A percentile compares a stretch with the other conserved stretches of the same genome.
phyloP scores from a whole-genome alignment of 495 filamentous ascomycete species.

The Podospora bellae-mahoneyi region DNA sequence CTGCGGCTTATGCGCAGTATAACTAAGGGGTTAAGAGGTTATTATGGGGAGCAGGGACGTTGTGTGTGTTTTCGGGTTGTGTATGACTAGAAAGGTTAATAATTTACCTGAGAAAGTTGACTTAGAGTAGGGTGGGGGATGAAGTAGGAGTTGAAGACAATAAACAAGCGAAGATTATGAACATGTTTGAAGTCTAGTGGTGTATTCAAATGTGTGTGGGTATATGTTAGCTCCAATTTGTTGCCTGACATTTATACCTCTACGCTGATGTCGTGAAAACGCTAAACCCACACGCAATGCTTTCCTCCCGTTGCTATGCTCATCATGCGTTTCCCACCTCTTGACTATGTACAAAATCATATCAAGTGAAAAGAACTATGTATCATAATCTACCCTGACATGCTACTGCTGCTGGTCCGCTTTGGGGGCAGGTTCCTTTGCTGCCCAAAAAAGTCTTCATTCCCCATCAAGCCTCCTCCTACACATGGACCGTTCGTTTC shows the following conservation, averaged over 20 bases:
- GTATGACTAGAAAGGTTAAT: conserved; percentile 19
- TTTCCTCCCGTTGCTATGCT: too few species aligned
- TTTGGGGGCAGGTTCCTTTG: too few species aligned
- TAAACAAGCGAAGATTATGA: background rate
- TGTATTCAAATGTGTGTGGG: background rate
- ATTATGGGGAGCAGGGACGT: background rate
- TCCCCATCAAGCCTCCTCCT: too few species aligned
- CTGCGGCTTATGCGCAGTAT: conserved; percentile 98
- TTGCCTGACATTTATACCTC: background rate
- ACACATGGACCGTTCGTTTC: too few species aligned
- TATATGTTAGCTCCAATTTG: background rate
- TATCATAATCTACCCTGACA: too few species aligned
- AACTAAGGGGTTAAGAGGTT: conserved; percentile 57
- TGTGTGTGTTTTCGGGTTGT: conserved; percentile 16
- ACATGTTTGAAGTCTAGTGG: background rate
- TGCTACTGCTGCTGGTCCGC: too few species aligned
- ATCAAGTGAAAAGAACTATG: too few species aligned
- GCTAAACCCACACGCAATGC: too few species aligned
- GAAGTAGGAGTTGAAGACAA: background rate
- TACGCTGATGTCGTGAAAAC: too few species aligned
- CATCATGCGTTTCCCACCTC: too few species aligned
- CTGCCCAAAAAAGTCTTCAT: too few species aligned
- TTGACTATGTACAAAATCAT: too few species aligned
- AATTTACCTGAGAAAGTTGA: conserved; percentile 1
- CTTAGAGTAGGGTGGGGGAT: background rate